Evolutionary conservation across 2,329 filamentous ascomycete species (phyloP).

Genomic region (Diplodia seriata): DNA sequence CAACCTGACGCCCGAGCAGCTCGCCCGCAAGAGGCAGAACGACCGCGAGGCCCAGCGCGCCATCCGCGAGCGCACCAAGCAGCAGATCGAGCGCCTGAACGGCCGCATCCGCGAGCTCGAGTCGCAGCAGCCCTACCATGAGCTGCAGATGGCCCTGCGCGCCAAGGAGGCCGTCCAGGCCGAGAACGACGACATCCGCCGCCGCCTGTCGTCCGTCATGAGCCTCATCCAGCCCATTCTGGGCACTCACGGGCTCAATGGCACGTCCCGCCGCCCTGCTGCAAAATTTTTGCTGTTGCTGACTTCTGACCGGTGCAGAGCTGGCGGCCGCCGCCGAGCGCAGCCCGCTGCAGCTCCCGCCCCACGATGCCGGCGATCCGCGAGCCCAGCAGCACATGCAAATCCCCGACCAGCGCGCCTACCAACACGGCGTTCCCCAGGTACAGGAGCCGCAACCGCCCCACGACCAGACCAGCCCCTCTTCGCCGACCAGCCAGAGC

Average conservation of each 20-base stretch:
- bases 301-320: slow-evolving; percentile 43
- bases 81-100: slow-evolving; percentile 78
- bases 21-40: slow-evolving; percentile 90
- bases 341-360: slow-evolving; percentile 49
- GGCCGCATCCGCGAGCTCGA: slow-evolving; percentile 76
- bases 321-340: slow-evolving; percentile 57
- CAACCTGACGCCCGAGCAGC: slow-evolving; percentile 84
- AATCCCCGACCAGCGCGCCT: slow-evolving; percentile 30
- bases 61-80: slow-evolving; percentile 81
- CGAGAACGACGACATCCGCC: slow-evolving; percentile 80
- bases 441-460: slow-evolving; percentile 20
- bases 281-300: not conserved
- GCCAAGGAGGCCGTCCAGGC: slow-evolving; percentile 79
- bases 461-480: slow-evolving; percentile 27
- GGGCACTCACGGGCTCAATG: slow-evolving; percentile 50
- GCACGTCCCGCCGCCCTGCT: slow-evolving; percentile 41
- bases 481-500: slow-evolving; percentile 41
- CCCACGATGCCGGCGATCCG: slow-evolving; percentile 34
- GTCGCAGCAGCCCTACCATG: slow-evolving; percentile 80
- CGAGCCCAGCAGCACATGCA: slow-evolving; percentile 35
- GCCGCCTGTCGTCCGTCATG: slow-evolving; percentile 70
- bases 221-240: slow-evolving; percentile 68
- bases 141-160: slow-evolving; percentile 76
- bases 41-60: slow-evolving; percentile 86
- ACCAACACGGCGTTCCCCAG: slow-evolving; percentile 37